phyloP scores from a whole-genome alignment of 2,329 filamentous ascomycete genomes.

The Penicillium sp. region DNA sequence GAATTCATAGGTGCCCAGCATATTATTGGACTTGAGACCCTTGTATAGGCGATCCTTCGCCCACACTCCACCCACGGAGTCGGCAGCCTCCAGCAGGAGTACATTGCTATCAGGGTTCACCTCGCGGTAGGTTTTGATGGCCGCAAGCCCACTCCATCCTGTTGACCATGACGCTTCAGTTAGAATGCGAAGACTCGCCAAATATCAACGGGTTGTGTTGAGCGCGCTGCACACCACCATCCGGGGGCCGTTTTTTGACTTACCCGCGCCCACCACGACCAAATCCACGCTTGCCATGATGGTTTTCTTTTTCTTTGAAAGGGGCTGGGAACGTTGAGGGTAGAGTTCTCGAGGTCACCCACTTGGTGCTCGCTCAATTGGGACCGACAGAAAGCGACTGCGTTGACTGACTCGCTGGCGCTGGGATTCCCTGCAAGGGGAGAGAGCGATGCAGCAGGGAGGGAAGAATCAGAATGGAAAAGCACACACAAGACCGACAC shows the following conservation, averaged over 20 bases:
- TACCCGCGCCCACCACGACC: conserved; percentile 37
- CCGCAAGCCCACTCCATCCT: conserved; percentile 62
- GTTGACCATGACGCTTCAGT: conserved; percentile 41
- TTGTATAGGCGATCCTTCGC: conserved; percentile 66
- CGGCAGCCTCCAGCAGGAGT: conserved; percentile 60
- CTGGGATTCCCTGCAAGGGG: neutral
- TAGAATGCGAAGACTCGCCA: neutral
- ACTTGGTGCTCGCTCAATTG: neutral
- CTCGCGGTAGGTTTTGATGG: conserved; percentile 64
- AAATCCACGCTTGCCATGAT: conserved; percentile 36
- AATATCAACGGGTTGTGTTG: neutral
- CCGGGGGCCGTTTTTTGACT: neutral
- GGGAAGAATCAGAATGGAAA: neutral
- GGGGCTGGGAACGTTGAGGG: neutral
- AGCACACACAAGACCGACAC: neutral
- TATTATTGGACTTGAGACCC: conserved; percentile 73
- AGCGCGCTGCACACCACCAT: neutral
- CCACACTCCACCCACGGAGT: conserved; percentile 71
- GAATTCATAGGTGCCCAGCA: conserved; percentile 72
- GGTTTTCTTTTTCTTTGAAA: neutral
- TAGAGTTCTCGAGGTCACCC: no score
- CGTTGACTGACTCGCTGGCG: neutral
- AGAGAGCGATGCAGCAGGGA: neutral
- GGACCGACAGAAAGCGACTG: neutral
- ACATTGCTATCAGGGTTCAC: conserved; percentile 62